Percentiles rank a stretch among this genome's conserved stretches.
These are phyloP conservation scores for Spinacia oleracea DNA, from an alignment of 179 eudicot species.

Conservation along the genomic window DNA sequence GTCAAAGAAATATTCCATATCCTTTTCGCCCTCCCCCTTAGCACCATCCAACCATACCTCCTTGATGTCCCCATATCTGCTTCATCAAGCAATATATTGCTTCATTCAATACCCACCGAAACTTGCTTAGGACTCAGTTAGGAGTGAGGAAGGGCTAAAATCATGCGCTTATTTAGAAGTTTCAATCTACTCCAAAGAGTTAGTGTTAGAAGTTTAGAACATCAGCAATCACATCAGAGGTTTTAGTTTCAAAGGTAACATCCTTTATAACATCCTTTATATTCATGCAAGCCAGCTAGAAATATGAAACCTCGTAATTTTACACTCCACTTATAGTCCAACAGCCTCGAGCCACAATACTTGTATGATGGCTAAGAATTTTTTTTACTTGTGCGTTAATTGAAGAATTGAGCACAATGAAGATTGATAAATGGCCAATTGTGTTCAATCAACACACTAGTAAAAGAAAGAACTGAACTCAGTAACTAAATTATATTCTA, in stretches of 20 bases:
- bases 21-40: conserved; percentile 76
- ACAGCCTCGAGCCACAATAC: no score
- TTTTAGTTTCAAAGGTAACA: neutral
- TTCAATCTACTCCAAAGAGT: neutral
- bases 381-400: no score
- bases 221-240: neutral
- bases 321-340: neutral
- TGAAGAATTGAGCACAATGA: neutral
- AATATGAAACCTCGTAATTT: no score
- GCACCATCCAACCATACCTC: conserved; percentile 86
- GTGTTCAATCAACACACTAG: neutral
- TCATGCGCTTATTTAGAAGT: neutral
- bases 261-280: no score
- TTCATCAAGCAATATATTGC: conserved; percentile 14
- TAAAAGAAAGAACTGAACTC: neutral
- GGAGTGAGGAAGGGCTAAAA: neutral
- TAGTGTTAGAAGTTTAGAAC: neutral
- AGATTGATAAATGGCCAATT: neutral
- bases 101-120: conserved; percentile 1
- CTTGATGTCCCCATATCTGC: conserved; percentile 69
- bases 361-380: no score
- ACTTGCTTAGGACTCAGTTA: neutral
- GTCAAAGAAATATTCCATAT: conserved; percentile 82
- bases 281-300: neutral
- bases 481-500: neutral